Base-by-base conservation (phyloP, 805 yeast genomes). In the Ogataea siamensis region DNA sequence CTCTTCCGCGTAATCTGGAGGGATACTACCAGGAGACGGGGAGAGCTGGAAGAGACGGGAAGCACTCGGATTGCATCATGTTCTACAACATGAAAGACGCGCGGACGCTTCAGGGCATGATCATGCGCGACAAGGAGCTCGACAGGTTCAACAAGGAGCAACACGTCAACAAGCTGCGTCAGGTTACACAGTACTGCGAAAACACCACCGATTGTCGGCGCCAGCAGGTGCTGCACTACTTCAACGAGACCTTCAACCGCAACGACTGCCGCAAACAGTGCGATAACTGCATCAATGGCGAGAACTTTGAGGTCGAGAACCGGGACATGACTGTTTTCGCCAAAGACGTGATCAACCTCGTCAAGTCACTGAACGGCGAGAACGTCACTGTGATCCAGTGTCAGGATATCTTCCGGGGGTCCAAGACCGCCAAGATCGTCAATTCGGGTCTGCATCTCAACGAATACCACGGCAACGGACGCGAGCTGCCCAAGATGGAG, bases 1-100 rank as follows among this genome's bases (percentile, higher is more conserved):
- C 93, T 5, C 64, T 93, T 17, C 97, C 99, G 0, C 68, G 96
- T 52, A 86, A 87, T 37, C 67, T 93, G 47, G 99, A 93, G 63
- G 98, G 97, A 0, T 93, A 93, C 60, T 93, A 93, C 54, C 99
- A 93, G 62, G 99, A 93, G 59, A 89, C 98, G 1, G 99, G 99
- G 6, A 78, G 99, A 62, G 99, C 98, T 4, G 99, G 99, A 5
- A 76, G 99, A 65, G 99, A 93, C 65, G 98, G 99, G 0, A 64
- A 74, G 6, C 76, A 68, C 29, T 83, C 95, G 1, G 82, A 80
- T 40, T 93, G 98, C 63, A 73, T 87, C 10, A 73, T 91, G 74
- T 91, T 76, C 51, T 93, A 83, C 60, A 74, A 80, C 8, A 83
- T 82, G 63, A 74, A 74, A 43, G 99, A 91, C 63, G 94, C 91